These are phyloP conservation scores for Logfia minima DNA, from an alignment of 129 eudicot species.

Conservation along the genomic window DNA sequence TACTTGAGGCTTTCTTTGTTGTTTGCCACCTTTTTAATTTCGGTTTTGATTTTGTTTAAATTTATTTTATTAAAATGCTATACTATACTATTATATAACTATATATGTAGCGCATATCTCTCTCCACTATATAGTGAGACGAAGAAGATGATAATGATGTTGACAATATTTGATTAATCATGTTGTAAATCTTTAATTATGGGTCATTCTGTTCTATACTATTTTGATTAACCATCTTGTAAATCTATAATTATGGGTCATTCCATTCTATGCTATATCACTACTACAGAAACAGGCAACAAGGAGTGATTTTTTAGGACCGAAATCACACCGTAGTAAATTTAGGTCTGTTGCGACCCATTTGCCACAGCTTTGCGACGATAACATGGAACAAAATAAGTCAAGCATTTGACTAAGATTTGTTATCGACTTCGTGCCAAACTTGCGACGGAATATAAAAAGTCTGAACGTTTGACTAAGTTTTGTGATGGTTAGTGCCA, in stretches of 20 bases:
- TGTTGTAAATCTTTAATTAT: conserved; percentile 61
- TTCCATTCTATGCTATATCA: not conserved
- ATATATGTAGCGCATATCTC: conserved; percentile 47
- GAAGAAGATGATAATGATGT: conserved; percentile 49
- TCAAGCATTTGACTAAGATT: too few relatives aligned
- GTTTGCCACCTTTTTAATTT: conserved; percentile 34
- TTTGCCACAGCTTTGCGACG: too few relatives aligned
- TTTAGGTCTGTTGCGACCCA: too few relatives aligned
- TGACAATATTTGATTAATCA: conserved; percentile 57
- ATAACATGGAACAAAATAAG: too few relatives aligned
- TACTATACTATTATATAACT: conserved; percentile 23
- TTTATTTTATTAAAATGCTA: conserved; percentile 23
- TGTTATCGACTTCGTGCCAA: too few relatives aligned
- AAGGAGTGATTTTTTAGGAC: too few relatives aligned
- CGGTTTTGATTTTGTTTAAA: conserved; percentile 16
- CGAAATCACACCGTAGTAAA: too few relatives aligned
- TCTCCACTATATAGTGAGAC: conserved; percentile 44
- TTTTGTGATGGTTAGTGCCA: too few relatives aligned
- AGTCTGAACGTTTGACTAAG: too few relatives aligned
- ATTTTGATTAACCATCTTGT: conserved; percentile 71
- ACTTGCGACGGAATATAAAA: too few relatives aligned
- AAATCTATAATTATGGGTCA: conserved; percentile 45
- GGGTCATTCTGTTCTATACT: conserved; percentile 30
- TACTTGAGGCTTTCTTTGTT: conserved; percentile 44
- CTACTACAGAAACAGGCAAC: too few relatives aligned